These are phyloP conservation scores for Ehretia macrophylla DNA, from an alignment of 257 asterid genomes.

Conservation along the genomic window DNA sequence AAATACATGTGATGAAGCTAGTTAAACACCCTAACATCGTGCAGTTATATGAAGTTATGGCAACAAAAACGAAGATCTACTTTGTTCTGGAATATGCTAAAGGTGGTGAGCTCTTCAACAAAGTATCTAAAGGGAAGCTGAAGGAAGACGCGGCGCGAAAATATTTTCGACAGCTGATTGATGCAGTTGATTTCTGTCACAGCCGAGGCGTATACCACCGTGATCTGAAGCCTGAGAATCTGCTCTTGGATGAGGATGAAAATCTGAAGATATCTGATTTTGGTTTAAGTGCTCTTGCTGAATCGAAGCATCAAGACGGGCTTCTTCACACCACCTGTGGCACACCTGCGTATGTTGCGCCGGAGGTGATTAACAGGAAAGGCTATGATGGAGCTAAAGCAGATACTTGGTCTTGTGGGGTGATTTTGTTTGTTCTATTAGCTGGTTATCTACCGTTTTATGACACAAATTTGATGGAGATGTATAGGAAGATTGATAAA, in stretches of 20 bases:
- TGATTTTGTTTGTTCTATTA: constrained; percentile 59
- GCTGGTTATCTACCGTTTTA: constrained; percentile 80
- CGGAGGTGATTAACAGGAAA: constrained; percentile 64
- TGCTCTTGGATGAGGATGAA: constrained; percentile 63
- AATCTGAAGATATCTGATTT: constrained; percentile 70
- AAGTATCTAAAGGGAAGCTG: constrained; percentile 61
- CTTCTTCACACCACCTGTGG: constrained; percentile 87
- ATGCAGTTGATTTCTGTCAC: constrained; percentile 82
- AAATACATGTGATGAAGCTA: constrained; percentile 64
- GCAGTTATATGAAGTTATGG: constrained; percentile 80
- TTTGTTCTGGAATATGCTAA: constrained; percentile 73
- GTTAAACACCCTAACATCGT: constrained; percentile 66
- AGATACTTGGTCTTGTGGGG: constrained; percentile 89
- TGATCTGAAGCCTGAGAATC: constrained; percentile 77
- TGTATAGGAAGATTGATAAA: constrained; percentile 67
- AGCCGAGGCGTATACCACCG: constrained; percentile 82
- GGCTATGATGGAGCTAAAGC: constrained; percentile 81
- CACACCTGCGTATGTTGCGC: constrained; percentile 86
- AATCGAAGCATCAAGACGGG: constrained; percentile 64
- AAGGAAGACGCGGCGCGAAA: constrained; percentile 56
- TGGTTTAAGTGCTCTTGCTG: constrained; percentile 69
- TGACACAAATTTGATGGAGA: constrained; percentile 70
- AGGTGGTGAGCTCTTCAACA: constrained; percentile 80
- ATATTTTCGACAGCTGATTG: constrained; percentile 55
- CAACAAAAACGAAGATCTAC: constrained; percentile 75